Percentiles rank a stretch among this genome's conserved stretches.
phyloP scores from a whole-genome alignment of 2,329 filamentous ascomycete genomes.

The Aureobasidium melanogenum region DNA sequence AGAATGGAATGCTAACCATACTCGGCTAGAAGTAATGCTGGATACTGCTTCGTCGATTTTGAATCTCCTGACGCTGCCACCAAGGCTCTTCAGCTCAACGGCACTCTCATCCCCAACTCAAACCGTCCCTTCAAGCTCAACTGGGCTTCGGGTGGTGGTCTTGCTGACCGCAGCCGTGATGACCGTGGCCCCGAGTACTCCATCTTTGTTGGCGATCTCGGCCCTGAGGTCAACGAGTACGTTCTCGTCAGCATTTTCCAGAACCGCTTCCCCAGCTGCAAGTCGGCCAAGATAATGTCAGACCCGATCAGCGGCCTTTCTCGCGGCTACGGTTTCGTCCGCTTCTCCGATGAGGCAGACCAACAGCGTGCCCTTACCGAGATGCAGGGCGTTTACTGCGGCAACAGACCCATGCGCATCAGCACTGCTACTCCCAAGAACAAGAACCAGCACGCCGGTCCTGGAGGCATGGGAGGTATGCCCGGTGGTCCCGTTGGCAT shows the following conservation, averaged over 20 bases:
- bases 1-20: constrained; percentile 10
- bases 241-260: constrained; percentile 96
- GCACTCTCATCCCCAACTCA: constrained; percentile 84
- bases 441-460: constrained; percentile 48
- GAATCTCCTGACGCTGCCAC: constrained; percentile 69
- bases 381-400: constrained; percentile 99
- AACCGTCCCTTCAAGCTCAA: constrained; percentile 96
- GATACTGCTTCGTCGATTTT: constrained; percentile 98
- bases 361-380: constrained; percentile 92
- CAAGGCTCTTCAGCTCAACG: constrained; percentile 86
- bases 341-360: constrained; percentile 90
- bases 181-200: constrained; percentile 93
- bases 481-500: constrained; percentile 46
- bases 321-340: constrained; percentile 94
- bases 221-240: constrained; percentile 97
- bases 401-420: constrained; percentile 97
- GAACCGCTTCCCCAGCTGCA: constrained; percentile 91
- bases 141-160: constrained; percentile 94
- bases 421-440: constrained; percentile 98
- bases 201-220: constrained; percentile 96
- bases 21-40: constrained; percentile 65
- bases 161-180: constrained; percentile 91
- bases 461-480: constrained; percentile 43
- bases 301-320: constrained; percentile 97
- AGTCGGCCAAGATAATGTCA: constrained; percentile 99